Conservation (phyloP, 2,329 filamentous ascomycete genomes). For the Ascochyta lentis region DNA sequence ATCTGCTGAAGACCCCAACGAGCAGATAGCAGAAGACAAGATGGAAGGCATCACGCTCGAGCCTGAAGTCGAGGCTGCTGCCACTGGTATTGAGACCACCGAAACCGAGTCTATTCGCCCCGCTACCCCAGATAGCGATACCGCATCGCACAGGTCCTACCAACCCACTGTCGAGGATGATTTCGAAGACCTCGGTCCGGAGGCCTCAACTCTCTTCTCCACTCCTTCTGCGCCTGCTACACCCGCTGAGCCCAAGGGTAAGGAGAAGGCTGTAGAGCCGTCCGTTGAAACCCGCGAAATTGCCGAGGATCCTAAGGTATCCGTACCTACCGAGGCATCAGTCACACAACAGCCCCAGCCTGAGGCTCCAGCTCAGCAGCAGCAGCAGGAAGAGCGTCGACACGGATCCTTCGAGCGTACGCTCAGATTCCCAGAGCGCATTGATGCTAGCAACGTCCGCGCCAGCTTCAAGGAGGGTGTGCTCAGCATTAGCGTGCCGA, state of each 20-base stretch:
- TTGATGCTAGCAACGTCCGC: conserved; percentile 67
- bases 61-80: conserved; percentile 15
- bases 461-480: conserved; percentile 71
- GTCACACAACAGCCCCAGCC: conserved; percentile 28
- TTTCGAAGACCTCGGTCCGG: conserved; percentile 44
- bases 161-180: conserved; percentile 48
- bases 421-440: conserved; percentile 70
- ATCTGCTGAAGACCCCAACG: background rate
- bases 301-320: conserved; percentile 9
- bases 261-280: conserved; percentile 36
- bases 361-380: conserved; percentile 25
- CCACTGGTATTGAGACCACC: background rate
- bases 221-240: conserved; percentile 20
- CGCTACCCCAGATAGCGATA: conserved; percentile 36
- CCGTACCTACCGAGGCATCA: conserved; percentile 21
- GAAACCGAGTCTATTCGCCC: conserved; percentile 20
- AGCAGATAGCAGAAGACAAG: conserved; percentile 17
- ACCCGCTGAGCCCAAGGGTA: conserved; percentile 31
- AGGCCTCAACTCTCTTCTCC: conserved; percentile 38
- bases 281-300: conserved; percentile 20
- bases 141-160: conserved; percentile 42
- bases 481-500: conserved; percentile 69
- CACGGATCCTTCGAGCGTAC: conserved; percentile 72
- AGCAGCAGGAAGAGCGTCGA: conserved; percentile 60
- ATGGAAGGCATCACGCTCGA: conserved; percentile 32